Percentiles rank a stretch among this genome's conserved stretches.
These are phyloP conservation scores for Komagataella phaffii DNA, from an alignment of 805 yeast species.

Conservation along the genomic window DNA sequence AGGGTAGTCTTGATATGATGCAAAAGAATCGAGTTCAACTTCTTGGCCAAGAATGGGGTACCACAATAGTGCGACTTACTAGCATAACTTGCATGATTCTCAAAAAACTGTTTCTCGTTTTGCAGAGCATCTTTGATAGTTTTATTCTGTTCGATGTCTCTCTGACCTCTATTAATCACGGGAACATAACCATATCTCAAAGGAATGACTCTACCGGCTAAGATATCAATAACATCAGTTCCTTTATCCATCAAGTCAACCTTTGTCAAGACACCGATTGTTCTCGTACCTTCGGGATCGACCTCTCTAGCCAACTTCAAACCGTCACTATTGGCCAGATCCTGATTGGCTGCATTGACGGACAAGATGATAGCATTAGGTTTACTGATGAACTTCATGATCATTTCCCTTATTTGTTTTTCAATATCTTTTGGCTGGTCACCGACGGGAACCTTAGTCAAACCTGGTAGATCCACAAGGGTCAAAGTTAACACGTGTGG, in stretches of 20 bases:
- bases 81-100: constrained; percentile 79
- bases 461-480: constrained; percentile 91
- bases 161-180: constrained; percentile 94
- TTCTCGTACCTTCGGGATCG: constrained; percentile 91
- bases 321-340: constrained; percentile 94
- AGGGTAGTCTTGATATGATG: constrained; percentile 80
- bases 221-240: constrained; percentile 89
- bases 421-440: constrained; percentile 98
- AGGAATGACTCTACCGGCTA: constrained; percentile 93
- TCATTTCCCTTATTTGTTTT: constrained; percentile 83
- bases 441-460: constrained; percentile 97
- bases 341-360: constrained; percentile 93
- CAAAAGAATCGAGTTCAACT: constrained; percentile 74
- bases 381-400: constrained; percentile 83
- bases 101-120: constrained; percentile 74
- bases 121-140: constrained; percentile 78
- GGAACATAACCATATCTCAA: constrained; percentile 93
- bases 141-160: constrained; percentile 81
- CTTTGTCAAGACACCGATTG: constrained; percentile 93
- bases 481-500: constrained; percentile 92
- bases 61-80: constrained; percentile 95
- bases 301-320: constrained; percentile 94
- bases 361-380: constrained; percentile 93
- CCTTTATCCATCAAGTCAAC: constrained; percentile 97
- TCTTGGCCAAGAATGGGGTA: constrained; percentile 93